A percentile compares a stretch with the other conserved stretches of the same genome.
Evolutionary conservation across 306 rosid genomes (phyloP).

Genomic region (Cucumis sativus): DNA sequence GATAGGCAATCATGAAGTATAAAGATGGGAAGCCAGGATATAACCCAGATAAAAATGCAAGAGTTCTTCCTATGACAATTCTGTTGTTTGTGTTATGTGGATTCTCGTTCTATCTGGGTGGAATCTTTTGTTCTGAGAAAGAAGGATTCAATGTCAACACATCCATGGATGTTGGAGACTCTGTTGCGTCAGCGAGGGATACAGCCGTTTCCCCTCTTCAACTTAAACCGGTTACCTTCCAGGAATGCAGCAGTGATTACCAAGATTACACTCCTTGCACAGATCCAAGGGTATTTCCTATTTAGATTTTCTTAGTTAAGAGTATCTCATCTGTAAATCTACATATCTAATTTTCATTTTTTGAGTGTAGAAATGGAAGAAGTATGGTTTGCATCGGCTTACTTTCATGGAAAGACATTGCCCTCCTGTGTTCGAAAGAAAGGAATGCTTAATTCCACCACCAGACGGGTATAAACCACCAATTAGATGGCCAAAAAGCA

Average conservation of each 20-base stretch:
- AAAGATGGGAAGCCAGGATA: conserved; percentile 74
- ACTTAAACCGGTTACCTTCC: conserved; percentile 30
- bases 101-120: conserved; percentile 78
- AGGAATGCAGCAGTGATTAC: conserved; percentile 52
- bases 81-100: conserved; percentile 52
- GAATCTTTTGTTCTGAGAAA: conserved; percentile 49
- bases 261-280: conserved; percentile 99
- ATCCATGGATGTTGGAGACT: conserved; percentile 20
- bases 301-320: conserved; percentile 3
- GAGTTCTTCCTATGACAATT: conserved; percentile 34
- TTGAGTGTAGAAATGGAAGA: conserved; percentile 73
- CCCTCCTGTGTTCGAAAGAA: conserved; percentile 75
- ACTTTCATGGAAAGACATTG: conserved; percentile 96
- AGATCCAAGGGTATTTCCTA: conserved; percentile 67
- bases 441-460: conserved; percentile 86
- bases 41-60: conserved; percentile 37
- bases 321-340: conserved; percentile 9
- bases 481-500: conserved; percentile 92
- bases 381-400: conserved; percentile 63
- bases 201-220: conserved; percentile 37
- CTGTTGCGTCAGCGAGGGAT: conserved; percentile 30
- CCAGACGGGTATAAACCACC: conserved; percentile 90
- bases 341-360: conserved; percentile 1
- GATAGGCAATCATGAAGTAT: conserved; percentile 52
- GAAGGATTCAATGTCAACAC: conserved; percentile 14